Base-by-base conservation (phyloP, 108 stramenopile species). In the Pseudonitzschia pungens region DNA sequence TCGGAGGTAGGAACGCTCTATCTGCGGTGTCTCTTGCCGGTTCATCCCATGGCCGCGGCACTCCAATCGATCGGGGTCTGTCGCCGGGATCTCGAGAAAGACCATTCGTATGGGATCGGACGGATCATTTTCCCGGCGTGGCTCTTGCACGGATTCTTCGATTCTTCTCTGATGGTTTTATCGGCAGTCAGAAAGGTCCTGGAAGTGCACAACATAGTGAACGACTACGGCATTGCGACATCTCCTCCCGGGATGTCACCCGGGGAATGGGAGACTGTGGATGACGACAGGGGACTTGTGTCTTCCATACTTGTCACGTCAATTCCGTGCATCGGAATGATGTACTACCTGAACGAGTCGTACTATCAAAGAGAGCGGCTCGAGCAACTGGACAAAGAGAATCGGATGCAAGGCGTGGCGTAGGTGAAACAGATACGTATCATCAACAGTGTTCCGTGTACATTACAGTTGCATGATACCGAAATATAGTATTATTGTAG, bases 21-120 rank as follows among this genome's bases (percentile, higher is more conserved):
- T 24, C 84, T 84, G 7, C 79, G 94, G 41, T 79, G 81, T 22
- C 59, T 91, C 14, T 89, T 95, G 60, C 94, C 94, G 0, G 81
- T 92, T 22, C 94, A 95, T 57, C 90, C 94, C 41, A 77, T 95
- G 26, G 82, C 83, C 27, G 94, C 94, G 18, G 94, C 91, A 0
- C 78, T 95, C 16, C 94, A 95, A 71, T 87, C 86, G 58, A 84
- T 95, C 57, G 86, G 90, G 32, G 94, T 95, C 28, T 83, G 85
- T 59, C 76, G 80, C 80, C 75, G 91, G 53, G 88, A 95, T 63
- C 27, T 95, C 26, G 94, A 95, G 70, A 82, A 83, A 1, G 75
- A 81, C 36, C 59, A 71, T 16, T 70, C 40, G 2, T 56, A 71
- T 40, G 77, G 76, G 27, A 50, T 91, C 27, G 88, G 90, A 8